Percentiles rank a stretch among this genome's conserved stretches.
Evolutionary conservation across 2,329 filamentous ascomycete species (phyloP).

Genomic region (Nakataea oryzae): DNA sequence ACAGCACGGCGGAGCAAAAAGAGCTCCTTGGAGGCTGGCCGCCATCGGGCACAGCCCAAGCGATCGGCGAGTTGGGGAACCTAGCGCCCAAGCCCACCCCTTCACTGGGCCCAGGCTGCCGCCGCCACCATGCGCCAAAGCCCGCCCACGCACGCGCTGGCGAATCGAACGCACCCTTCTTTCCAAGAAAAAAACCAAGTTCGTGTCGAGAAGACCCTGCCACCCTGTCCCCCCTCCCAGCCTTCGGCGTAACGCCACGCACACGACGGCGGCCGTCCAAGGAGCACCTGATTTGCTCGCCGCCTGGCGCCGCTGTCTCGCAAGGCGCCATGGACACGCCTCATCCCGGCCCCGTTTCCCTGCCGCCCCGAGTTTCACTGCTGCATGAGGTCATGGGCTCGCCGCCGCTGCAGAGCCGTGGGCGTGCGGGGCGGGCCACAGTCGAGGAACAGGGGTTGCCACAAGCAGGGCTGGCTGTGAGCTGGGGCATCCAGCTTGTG

Average conservation of each 20-base stretch:
- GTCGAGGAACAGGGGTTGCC: not conserved
- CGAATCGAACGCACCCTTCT: too few species aligned
- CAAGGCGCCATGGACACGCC: too few species aligned
- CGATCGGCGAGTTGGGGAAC: not conserved
- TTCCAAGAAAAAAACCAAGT: too few species aligned
- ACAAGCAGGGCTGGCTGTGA: not conserved
- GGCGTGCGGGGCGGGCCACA: not conserved
- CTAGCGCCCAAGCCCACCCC: not conserved
- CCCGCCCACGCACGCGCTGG: too few species aligned
- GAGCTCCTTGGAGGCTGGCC: not conserved
- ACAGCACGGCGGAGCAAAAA: not conserved
- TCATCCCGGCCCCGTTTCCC: not conserved
- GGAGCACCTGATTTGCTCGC: not conserved
- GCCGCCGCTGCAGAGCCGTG: too few species aligned
- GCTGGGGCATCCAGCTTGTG: not conserved
- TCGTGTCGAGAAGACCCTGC: too few species aligned
- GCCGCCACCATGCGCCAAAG: too few species aligned
- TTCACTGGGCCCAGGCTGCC: not conserved
- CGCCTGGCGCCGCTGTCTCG: not conserved
- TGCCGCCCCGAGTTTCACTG: not conserved
- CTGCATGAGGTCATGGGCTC: not conserved
- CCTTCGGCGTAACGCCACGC: too few species aligned
- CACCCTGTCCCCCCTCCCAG: too few species aligned
- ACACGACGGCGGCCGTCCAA: too few species aligned
- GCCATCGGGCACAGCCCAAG: not conserved